Evolutionary conservation across 2,329 filamentous ascomycete genomes (phyloP), one percentile per base, ranked within the genome.

Genomic region (Furcasterigmium furcatum): DNA sequence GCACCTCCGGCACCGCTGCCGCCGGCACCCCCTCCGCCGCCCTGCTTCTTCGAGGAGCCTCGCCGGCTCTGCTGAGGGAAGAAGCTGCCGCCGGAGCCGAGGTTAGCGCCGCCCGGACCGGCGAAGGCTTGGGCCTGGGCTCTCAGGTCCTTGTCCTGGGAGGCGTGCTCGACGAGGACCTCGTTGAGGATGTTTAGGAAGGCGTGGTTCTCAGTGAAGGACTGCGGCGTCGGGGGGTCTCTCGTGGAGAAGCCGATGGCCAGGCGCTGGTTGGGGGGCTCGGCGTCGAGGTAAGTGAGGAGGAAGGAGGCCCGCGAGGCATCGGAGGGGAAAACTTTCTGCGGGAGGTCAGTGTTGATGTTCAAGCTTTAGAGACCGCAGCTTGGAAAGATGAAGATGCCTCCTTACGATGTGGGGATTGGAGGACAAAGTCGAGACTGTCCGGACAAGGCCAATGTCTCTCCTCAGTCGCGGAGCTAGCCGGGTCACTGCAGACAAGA

Each of bases 61-160:
- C 65, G 61, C 6, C 58, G 53, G 22, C 60, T 59, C 43, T 71
- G 68, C 25, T 70, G 65, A 4, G 68, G 68, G 49, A 76, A 77
- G 56, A 74, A 76, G 38, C 66, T 68, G 1, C 77, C 79, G 2
- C 74, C 74, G 0, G 72, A 74, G 9, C 76, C 74, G 4, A 81
- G 66, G 20, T 70, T 73, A 21, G 73, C 67, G 1, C 76, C 77
- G 4, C 79, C 80, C 0, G 79, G 74, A 2, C 76, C 74, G 4
- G 82, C 82, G 51, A 84, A 79, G 1, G 78, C 80, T 30, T 71
- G 69, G 0, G 82, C 83, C 57, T 86, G 80, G 9, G 69, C 68
- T 47, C 70, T 62, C 1, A 85, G 66, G 25, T 68, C 67, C 5
- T 77, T 75, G 47, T 86, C 83, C n/a, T 73, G 52, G 38, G 74